Percentiles rank a stretch among this genome's conserved stretches.
Evolutionary conservation across 805 yeast genomes (phyloP).

Genomic region (Metahyphopichia silvanorum): DNA sequence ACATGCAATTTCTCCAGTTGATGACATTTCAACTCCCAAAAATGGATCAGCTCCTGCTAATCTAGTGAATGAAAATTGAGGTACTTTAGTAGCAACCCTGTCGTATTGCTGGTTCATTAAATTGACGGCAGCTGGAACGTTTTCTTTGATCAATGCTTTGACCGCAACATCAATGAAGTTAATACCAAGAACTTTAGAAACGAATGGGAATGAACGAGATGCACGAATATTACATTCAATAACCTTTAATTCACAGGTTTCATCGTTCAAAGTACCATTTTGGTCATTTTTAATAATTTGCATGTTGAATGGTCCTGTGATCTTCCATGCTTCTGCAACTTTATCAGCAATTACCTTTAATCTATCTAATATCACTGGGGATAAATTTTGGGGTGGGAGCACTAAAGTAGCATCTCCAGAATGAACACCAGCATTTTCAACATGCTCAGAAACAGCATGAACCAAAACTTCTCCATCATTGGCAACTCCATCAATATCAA

Average conservation of each 20-base stretch:
- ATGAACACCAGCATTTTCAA: constrained; percentile 98
- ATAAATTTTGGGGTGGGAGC: constrained; percentile 84
- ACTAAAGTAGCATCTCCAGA: constrained; percentile 98
- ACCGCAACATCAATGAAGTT: constrained; percentile 96
- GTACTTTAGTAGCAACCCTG: constrained; percentile 95
- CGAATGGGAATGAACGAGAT: constrained; percentile 98
- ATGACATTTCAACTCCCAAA: constrained; percentile 98
- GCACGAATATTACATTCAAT: constrained; percentile 99
- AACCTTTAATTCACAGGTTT: constrained; percentile 72
- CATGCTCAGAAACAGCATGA: constrained; percentile 96
- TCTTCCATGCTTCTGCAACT: constrained; percentile 91
- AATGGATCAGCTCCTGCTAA: constrained; percentile 98
- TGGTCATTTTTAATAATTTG: constrained; percentile 83
- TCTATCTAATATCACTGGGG: constrained; percentile 62
- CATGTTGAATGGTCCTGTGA: constrained; percentile 98
- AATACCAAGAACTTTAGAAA: constrained; percentile 91
- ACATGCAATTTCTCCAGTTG: constrained; percentile 98
- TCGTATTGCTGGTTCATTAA: constrained; percentile 73
- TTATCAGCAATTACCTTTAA: constrained; percentile 87
- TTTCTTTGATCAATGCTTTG: constrained; percentile 72
- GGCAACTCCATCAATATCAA: constrained; percentile 97
- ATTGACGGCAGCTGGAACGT: constrained; percentile 76
- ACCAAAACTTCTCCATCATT: constrained; percentile 81
- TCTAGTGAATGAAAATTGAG: constrained; percentile 96
- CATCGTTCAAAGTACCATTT: constrained; percentile 52